Base-by-base conservation (phyloP, 768 basidiomycete genomes). In the Filobasidium wieringae region DNA sequence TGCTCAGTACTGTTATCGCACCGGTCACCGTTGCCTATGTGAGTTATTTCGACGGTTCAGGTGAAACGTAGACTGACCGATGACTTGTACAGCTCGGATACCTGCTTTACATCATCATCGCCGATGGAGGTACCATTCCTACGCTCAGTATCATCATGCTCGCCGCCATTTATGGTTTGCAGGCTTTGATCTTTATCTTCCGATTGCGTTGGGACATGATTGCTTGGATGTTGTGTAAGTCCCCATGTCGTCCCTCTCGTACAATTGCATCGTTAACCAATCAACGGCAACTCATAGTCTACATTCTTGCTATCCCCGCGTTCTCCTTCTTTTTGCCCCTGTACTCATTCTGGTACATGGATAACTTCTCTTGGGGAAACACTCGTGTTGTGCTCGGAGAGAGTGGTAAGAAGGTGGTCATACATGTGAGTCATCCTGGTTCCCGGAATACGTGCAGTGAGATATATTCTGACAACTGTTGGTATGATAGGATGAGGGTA, bases 201-300 rank as follows among this genome's bases (percentile, higher is more conserved):
- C 81, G 91, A 50, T 83, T 89, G 63, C 90, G 95, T 72, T 97
- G 92, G 87, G 92, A 96, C 73, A 95, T 96, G 90, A 83, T 96
- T 66, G 90, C 71, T 39, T 73, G 72, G 72, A 73, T 73, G 72
- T 60, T 73, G 40, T 73, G 70, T 71, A 47, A 63, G 70, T 63
- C 27, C 8, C 39, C 43, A 30, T 22, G 33, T 14, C 7, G 1
- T 39, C 7, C 5, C 17, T 22, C 22, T 40, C 22, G 11, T 2
- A 5, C 29, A 17, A 2, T 12, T 14, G 33, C 26, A 7, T 7
- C n/a, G 1, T 7, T n/a, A n/a, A n/a, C n/a, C n/a, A n/a, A 40
- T 31, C 26, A 89, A 88, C 89, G 86, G 66, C 88, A 30, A 88
- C 2, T 36, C 14, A 30, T 55, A 71, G 70, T 99, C 77, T 99